Base-by-base conservation (phyloP, 345 rosid genomes). In the Hevea brasiliensis region DNA sequence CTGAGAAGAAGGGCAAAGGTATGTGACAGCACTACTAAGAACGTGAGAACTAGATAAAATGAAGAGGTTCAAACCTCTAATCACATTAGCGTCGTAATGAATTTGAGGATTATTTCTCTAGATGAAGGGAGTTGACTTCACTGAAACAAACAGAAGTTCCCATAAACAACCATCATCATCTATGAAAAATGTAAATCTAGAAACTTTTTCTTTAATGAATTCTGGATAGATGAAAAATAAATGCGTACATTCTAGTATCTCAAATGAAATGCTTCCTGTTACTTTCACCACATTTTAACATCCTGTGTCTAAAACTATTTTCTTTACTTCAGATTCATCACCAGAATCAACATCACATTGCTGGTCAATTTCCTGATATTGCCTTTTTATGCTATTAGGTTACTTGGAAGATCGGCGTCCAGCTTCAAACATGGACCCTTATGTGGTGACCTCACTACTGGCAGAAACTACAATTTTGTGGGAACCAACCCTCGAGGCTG, bases 391-490 rank as follows among this genome's bases (percentile, higher is more conserved):
- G 66, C 50, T 65, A 27, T 66, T 55, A 92, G 98, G 98, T 72
- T 95, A 92, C 85, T 82, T 92, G 86, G 92, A 95, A 80, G 98
- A 92, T 65, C 50, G 96, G 59, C 95, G 96, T 48, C 98, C 99
- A 47, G 92, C 98, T 58, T 92, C 98, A 32, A 94, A 89, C 90
- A 94, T 90, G 97, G 98, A 92, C 77, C 97, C 98, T 4, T 92
- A 89, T 65, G 74, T 85, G 12, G 95, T 92, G 85, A 94, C 92
- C 56, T 55, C 84, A 21, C 77, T 92, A 42, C 78, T 92, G 65
- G 97, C 97, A 3, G 92, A 90, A 79, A 88, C 89, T 21, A 90
- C 98, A 62, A 60, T 94, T 29, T 76, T 92, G 42, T 89, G 88
- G 83, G 91, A 92, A 83, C 98, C 98, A 62, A 84, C 90, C 6